Conservation (phyloP, 2,329 filamentous ascomycete genomes). For the Neurospora crassa region DNA sequence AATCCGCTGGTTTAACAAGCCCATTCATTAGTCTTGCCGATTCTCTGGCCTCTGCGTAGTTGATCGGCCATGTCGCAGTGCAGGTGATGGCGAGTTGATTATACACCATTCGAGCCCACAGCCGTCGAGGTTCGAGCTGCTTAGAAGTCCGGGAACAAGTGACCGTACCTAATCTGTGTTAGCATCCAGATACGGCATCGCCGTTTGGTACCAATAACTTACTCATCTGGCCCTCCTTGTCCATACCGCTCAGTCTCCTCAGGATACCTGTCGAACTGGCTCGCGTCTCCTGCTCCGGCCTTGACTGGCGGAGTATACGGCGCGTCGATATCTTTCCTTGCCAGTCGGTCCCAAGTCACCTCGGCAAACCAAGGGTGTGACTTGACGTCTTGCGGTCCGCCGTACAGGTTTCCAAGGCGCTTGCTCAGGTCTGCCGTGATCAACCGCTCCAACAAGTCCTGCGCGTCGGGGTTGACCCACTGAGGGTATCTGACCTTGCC, state of each 20-base stretch:
- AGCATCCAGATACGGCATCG: background rate
- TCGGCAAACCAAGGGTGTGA: constrained; percentile 93
- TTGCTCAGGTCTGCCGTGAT: constrained; percentile 95
- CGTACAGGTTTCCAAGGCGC: constrained; percentile 86
- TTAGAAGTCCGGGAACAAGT: constrained; percentile 56
- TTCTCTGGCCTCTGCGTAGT: background rate
- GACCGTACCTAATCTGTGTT: constrained; percentile 48
- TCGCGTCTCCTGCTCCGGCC: constrained; percentile 87
- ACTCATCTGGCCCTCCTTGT: constrained; percentile 71
- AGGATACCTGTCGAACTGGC: constrained; percentile 95
- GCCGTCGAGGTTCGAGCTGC: background rate
- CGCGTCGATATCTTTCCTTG: constrained; percentile 94
- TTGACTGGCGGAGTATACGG: constrained; percentile 95
- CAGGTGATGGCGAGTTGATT: background rate
- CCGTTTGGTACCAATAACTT: constrained; percentile 34
- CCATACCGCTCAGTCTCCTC: constrained; percentile 95
- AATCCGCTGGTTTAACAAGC: background rate
- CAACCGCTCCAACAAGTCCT: constrained; percentile 82
- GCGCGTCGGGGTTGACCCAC: constrained; percentile 89
- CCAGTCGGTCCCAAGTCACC: constrained; percentile 92
- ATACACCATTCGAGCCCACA: background rate
- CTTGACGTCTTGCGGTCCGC: constrained; percentile 86
- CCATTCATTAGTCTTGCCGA: background rate
- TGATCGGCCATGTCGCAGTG: background rate
- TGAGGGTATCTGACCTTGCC: constrained; percentile 93